Evolutionary conservation across 495 filamentous ascomycete genomes (phyloP).

Genomic region (Aspergillus avenaceus): DNA sequence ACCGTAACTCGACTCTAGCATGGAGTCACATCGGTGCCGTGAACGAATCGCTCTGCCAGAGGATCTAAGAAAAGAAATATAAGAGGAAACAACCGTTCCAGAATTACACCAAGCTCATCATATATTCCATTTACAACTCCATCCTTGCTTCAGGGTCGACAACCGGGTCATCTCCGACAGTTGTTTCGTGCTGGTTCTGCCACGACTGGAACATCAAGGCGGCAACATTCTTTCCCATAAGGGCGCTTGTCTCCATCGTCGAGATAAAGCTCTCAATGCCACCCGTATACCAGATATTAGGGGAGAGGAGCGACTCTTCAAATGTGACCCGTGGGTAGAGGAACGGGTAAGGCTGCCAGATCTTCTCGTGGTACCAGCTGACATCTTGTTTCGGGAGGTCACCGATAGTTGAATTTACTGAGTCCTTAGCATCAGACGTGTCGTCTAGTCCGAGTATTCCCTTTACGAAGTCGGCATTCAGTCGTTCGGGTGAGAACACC

Average conservation of each 20-base stretch:
- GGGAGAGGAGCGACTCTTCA: conserved; percentile 67
- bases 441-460: conserved; percentile 32
- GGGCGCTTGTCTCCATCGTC: conserved; percentile 94
- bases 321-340: conserved; percentile 80
- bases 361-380: conserved; percentile 72
- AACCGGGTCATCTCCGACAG: conserved; percentile 5
- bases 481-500: conserved; percentile 76
- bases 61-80: too few relatives aligned
- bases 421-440: conserved; percentile 7
- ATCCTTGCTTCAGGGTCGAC: conserved; percentile 4
- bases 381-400: conserved; percentile 49
- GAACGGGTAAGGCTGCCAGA: conserved; percentile 84
- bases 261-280: conserved; percentile 94
- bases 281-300: conserved; percentile 77
- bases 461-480: conserved; percentile 61
- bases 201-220: conserved; percentile 67
- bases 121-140: conserved; percentile 6
- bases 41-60: too few relatives aligned
- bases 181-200: conserved; percentile 17
- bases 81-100: too few relatives aligned
- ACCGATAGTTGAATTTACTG: conserved; percentile 24
- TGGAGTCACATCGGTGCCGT: too few relatives aligned
- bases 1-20: too few relatives aligned
- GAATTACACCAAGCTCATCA: too few relatives aligned
- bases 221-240: conserved; percentile 96